Base-by-base conservation (phyloP, 768 basidiomycete genomes). In the Baorangia bicolor region DNA sequence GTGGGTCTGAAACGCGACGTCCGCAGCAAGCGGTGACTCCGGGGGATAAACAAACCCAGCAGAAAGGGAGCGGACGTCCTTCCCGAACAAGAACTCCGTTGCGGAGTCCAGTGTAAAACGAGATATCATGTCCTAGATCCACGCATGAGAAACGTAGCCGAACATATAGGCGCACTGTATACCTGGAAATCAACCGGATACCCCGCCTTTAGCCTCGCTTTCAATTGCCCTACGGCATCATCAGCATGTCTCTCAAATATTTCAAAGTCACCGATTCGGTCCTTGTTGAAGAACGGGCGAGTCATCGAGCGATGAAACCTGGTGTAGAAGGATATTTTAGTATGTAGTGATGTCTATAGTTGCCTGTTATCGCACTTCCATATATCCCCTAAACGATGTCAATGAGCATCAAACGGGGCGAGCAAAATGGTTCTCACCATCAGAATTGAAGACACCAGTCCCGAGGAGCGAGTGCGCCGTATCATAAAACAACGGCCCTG, bases 101-200 rank as follows among this genome's bases (percentile, higher is more conserved):
- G n/a, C n/a, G n/a, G n/a, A n/a, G n/a, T n/a, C n/a, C n/a, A n/a
- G n/a, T n/a, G n/a, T n/a, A n/a, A n/a, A n/a, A n/a, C n/a, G n/a
- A n/a, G n/a, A n/a, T n/a, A n/a, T n/a, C n/a, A n/a, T n/a, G n/a
- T n/a, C n/a, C n/a, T n/a, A n/a, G n/a, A 44, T 30, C 12, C 21
- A 14, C 8, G 16, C 23, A n/a, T 58, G 27, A 59, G 34, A 49
- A 18, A 27, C 39, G n/a, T 40, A 14, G 23, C 27, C 21, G 21
- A 13, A 1, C 31, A 51, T 37, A 20, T 30, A 5, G 31, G 4
- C 4, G 18, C 4, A 1, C n/a, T 23, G 2, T 10, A 34, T 35
- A 81, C 81, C 67, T 84, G 84, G 55, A 85, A 78, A 59, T 86
- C 82, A 14, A 85, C 75, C 2, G 85, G 70, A 46, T 75, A 73